Evolutionary conservation across 129 eudicot genomes (phyloP).

Genomic region (Erigeron canadensis): DNA sequence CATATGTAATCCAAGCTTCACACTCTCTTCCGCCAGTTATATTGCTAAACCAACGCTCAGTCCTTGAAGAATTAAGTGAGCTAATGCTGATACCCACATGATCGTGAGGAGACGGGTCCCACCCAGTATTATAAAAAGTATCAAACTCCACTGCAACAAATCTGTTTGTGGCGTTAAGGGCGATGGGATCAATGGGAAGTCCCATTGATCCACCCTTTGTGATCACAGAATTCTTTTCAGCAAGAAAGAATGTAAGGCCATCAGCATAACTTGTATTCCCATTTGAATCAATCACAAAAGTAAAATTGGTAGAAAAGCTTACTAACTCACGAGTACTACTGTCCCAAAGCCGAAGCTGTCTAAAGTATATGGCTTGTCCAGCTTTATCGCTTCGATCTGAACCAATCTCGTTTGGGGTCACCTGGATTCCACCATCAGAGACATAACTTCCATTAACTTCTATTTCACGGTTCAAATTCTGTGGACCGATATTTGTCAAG

Average conservation of each 20-base stretch:
- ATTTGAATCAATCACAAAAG: constrained; percentile 34
- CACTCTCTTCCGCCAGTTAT: constrained; percentile 28
- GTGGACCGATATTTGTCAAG: no score
- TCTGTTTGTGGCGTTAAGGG: not conserved
- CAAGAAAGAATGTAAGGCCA: constrained; percentile 38
- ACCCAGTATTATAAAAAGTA: constrained; percentile 20
- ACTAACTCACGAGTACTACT: constrained; percentile 24
- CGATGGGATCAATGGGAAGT: constrained; percentile 7
- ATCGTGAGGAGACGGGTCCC: constrained; percentile 41
- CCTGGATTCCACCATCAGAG: constrained; percentile 23
- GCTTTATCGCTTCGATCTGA: not conserved
- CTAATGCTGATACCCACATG: constrained; percentile 46
- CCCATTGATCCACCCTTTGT: constrained; percentile 27
- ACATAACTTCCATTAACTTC: constrained; percentile 24
- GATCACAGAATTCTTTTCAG: constrained; percentile 12
- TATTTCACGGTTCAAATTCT: no score
- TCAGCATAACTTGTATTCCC: not conserved
- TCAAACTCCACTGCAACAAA: constrained; percentile 65
- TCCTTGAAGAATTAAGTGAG: constrained; percentile 30
- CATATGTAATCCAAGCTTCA: constrained; percentile 46
- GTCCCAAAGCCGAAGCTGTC: constrained; percentile 35
- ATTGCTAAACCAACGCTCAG: constrained; percentile 31
- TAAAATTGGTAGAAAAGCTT: constrained; percentile 38
- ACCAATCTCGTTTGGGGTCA: constrained; percentile 13
- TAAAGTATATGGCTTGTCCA: constrained; percentile 26